Evolutionary conservation across 2,329 filamentous ascomycete species (phyloP).

Genomic region (Alternaria triticimaculans): DNA sequence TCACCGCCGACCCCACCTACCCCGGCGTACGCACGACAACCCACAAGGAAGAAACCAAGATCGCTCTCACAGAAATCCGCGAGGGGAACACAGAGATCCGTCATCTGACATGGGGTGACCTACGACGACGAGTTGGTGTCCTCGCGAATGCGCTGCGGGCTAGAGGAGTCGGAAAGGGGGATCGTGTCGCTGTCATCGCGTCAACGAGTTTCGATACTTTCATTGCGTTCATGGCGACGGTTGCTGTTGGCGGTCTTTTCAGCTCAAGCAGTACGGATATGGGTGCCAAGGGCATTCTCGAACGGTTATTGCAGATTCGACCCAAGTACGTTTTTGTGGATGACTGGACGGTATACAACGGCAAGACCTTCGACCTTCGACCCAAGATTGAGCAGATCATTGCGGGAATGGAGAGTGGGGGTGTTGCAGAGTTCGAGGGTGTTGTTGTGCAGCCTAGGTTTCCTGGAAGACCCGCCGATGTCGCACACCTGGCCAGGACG

Average conservation of each 20-base stretch:
- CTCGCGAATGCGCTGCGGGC: conserved; percentile 71
- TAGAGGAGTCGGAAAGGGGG: conserved; percentile 71
- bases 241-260: conserved; percentile 76
- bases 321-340: conserved; percentile 86
- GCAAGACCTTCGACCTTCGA: conserved; percentile 73
- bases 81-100: conserved; percentile 65
- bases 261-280: conserved; percentile 82
- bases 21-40: conserved; percentile 57
- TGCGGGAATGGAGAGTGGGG: conserved; percentile 64
- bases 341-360: conserved; percentile 80
- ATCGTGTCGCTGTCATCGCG: conserved; percentile 77
- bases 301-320: conserved; percentile 75
- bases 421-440: conserved; percentile 66
- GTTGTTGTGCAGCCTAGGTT: conserved; percentile 73
- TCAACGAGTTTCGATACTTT: conserved; percentile 78
- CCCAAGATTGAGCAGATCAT: conserved; percentile 74
- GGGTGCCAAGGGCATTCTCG: conserved; percentile 78
- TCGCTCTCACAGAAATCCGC: conserved; percentile 75
- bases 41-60: conserved; percentile 73
- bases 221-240: conserved; percentile 71
- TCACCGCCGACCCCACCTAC: conserved; percentile 55
- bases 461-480: conserved; percentile 61
- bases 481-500: conserved; percentile 60
- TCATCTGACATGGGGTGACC: conserved; percentile 70
- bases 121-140: conserved; percentile 65